Evolutionary conservation across 129 eudicot species (phyloP).

Genomic region (Artemisia argyi): DNA sequence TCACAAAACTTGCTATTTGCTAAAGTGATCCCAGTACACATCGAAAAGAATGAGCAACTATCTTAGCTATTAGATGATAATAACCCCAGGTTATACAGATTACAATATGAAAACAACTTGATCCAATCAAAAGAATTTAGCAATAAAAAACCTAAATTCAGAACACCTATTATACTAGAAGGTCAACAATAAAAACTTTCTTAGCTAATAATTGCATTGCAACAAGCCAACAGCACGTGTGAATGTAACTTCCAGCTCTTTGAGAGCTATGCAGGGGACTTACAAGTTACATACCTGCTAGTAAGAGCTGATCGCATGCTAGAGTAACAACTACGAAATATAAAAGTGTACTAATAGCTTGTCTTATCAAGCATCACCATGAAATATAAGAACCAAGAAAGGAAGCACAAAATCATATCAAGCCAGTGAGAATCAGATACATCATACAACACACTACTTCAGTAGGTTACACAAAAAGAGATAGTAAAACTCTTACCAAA

Average conservation of each 20-base stretch:
- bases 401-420: conserved; percentile 7
- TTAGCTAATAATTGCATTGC: not conserved
- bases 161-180: too few relatives aligned
- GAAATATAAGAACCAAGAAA: conserved; percentile 4
- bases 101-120: not conserved
- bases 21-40: not conserved
- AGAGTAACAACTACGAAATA: not conserved
- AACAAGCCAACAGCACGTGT: not conserved
- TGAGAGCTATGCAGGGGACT: not conserved
- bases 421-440: conserved; percentile 9
- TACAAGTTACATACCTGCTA: not conserved
- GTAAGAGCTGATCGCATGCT: not conserved
- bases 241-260: conserved; percentile 1
- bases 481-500: conserved; percentile 57
- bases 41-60: not conserved
- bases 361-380: conserved; percentile 11
- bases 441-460: not conserved
- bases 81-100: not conserved
- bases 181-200: conserved; percentile 6
- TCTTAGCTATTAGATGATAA: not conserved
- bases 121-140: not conserved
- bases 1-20: not conserved
- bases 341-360: not conserved
- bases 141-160: not conserved
- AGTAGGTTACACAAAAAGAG: not conserved